Base-by-base conservation (phyloP, 768 basidiomycete genomes). In the Glaciozyma martinii region DNA sequence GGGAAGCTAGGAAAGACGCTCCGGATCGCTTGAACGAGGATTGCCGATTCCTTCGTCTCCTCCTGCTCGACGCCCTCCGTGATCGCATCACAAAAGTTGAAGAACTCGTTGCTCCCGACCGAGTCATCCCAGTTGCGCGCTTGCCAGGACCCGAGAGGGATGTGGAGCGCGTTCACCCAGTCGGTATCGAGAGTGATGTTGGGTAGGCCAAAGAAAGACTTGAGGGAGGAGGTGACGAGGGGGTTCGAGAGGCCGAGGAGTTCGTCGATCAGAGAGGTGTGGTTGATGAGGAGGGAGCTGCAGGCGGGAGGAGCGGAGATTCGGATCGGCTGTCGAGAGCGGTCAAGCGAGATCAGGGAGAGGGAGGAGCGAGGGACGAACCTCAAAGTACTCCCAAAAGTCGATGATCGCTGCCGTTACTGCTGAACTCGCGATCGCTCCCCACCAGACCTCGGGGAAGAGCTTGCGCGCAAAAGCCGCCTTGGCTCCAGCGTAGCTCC, bases 381-480 rank as follows among this genome's bases (percentile, higher is more conserved):
- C 77, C 53, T 90, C 88, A 81, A 85, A 86, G 76, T 93, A 95
- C 76, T 94, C 84, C 84, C 90, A 90, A 72, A 87, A 89, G 67
- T 83, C 79, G 42, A 92, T 76, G 12, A 83, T 76, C 3, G 93
- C 91, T 72, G 93, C 90, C 0, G 89, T 93, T 10, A 95, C 93
- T 40, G 89, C 90, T 63, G 88, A 89, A 21, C 87, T 89, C 2
- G 91, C 89, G 62, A 95, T 91, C 3, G 89, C 86, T 27, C 90
- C 92, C 76, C 81, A 91, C 6, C 90, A 87, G n/a, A 93, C 79
- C 40, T 91, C 84, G 0, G 91, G 90, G 73, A 90, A 92, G 30
- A 92, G 80, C 40, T 89, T 78, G 61, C 83, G 84, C 87, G 94
- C 90, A 72, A 94, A 89, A 0, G 93, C 93, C 0, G 91, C 86